A percentile compares a stretch with the other conserved stretches of the same genome.
phyloP scores from a whole-genome alignment of 129 eudicot genomes.

The Ambrosia trifida region DNA sequence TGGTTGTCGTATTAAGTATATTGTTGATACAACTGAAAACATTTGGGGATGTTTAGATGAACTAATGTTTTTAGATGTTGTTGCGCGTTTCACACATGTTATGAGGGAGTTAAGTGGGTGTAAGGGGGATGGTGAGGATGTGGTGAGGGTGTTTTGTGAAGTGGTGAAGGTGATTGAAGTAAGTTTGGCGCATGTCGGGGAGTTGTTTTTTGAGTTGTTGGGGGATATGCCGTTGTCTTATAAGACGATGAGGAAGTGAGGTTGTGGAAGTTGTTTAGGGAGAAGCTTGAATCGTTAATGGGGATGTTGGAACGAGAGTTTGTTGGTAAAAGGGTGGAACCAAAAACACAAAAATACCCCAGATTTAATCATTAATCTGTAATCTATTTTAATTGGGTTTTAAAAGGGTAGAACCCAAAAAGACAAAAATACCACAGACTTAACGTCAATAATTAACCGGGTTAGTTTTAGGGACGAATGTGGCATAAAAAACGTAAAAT shows the following conservation, averaged over 20 bases:
- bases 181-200: slow-evolving; percentile 85
- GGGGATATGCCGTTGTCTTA: slow-evolving; percentile 89
- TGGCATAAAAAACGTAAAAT: too few relatives aligned
- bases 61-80: slow-evolving; percentile 66
- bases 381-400: too few relatives aligned
- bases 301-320: slow-evolving; percentile 65
- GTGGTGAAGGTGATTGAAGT: slow-evolving; percentile 82
- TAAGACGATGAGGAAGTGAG: slow-evolving; percentile 89
- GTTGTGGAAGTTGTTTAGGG: slow-evolving; percentile 79
- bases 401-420: too few relatives aligned
- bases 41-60: slow-evolving; percentile 97
- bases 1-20: slow-evolving; percentile 86
- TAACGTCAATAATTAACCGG: too few relatives aligned
- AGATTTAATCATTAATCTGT: too few relatives aligned
- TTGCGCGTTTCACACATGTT: slow-evolving; percentile 68
- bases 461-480: too few relatives aligned
- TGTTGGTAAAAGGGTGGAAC: slow-evolving; percentile 60
- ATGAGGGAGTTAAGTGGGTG: slow-evolving; percentile 56
- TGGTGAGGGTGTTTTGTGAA: slow-evolving; percentile 70
- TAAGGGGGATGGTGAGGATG: slow-evolving; percentile 49
- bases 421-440: too few relatives aligned
- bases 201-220: slow-evolving; percentile 82
- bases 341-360: too few relatives aligned
- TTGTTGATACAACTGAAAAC: slow-evolving; percentile 90
- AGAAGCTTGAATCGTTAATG: slow-evolving; percentile 74